phyloP scores from a whole-genome alignment of 176 grass and related monocot genomes.

The Carex myosuroides region DNA sequence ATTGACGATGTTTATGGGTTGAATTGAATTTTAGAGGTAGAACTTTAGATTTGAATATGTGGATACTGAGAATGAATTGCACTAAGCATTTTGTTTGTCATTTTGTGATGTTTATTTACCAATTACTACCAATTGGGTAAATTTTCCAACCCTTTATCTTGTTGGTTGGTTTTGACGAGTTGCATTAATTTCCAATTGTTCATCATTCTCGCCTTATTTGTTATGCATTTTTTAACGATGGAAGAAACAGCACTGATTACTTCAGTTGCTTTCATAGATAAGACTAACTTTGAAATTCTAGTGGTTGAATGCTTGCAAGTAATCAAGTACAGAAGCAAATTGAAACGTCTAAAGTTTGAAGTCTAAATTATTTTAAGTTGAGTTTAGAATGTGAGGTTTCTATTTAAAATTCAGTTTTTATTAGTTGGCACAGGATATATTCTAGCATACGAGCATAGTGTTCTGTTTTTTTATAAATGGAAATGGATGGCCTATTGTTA shows the following conservation, averaged over 20 bases:
- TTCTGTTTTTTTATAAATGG: background rate
- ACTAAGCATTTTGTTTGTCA: background rate
- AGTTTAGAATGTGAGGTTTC: background rate
- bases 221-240: background rate
- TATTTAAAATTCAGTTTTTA: background rate
- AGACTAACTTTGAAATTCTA: background rate
- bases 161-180: background rate
- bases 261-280: background rate
- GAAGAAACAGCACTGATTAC: background rate
- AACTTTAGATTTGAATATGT: background rate
- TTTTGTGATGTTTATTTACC: background rate
- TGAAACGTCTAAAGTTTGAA: background rate
- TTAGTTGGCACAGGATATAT: background rate
- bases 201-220: background rate
- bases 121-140: background rate
- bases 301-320: background rate
- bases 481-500: background rate
- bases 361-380: background rate
- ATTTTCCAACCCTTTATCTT: background rate
- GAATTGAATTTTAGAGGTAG: background rate
- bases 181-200: background rate
- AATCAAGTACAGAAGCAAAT: background rate
- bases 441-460: background rate
- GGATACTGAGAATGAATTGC: background rate
- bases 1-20: background rate